Percentiles rank a stretch among this genome's conserved stretches.
These are phyloP conservation scores for Ascochyta pisi DNA, from an alignment of 2,329 filamentous ascomycete species.

Conservation along the genomic window DNA sequence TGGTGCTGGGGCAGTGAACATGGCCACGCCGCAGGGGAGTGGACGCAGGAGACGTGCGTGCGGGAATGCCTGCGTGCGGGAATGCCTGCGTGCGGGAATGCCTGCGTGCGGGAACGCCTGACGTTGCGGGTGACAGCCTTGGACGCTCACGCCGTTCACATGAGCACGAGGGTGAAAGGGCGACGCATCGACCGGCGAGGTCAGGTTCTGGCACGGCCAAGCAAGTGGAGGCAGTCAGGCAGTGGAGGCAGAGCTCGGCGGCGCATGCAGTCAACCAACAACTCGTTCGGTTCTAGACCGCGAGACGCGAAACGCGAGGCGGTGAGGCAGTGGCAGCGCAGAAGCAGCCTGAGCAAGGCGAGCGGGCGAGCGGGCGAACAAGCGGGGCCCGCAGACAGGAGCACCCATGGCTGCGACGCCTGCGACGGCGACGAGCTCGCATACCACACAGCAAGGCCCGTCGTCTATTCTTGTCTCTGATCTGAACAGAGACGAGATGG, in stretches of 20 bases:
- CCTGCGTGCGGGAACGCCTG: background rate
- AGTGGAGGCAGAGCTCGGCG: background rate
- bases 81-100: background rate
- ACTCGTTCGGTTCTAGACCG: constrained; percentile 4
- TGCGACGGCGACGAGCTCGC: too few species aligned
- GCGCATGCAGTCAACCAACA: constrained; percentile 1
- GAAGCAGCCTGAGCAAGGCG: background rate
- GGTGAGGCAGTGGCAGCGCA: background rate
- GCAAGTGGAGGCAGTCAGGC: background rate
- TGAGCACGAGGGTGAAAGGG: constrained; percentile 19
- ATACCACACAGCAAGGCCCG: too few species aligned
- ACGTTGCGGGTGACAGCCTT: constrained; percentile 16
- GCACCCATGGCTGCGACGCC: too few species aligned
- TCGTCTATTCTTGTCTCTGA: background rate
- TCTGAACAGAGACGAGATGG: background rate
- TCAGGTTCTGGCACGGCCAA: constrained; percentile 21
- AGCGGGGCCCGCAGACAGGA: too few species aligned
- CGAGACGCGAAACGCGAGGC: background rate
- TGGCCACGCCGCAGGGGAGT: constrained; percentile 24
- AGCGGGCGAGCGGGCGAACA: too few species aligned
- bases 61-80: background rate
- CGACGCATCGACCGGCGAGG: constrained; percentile 10
- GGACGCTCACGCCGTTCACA: constrained; percentile 21
- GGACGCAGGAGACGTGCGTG: constrained; percentile 1
- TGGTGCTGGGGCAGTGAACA: constrained; percentile 54